phyloP scores from a whole-genome alignment of 306 rosid species.

The Vigna angularis region DNA sequence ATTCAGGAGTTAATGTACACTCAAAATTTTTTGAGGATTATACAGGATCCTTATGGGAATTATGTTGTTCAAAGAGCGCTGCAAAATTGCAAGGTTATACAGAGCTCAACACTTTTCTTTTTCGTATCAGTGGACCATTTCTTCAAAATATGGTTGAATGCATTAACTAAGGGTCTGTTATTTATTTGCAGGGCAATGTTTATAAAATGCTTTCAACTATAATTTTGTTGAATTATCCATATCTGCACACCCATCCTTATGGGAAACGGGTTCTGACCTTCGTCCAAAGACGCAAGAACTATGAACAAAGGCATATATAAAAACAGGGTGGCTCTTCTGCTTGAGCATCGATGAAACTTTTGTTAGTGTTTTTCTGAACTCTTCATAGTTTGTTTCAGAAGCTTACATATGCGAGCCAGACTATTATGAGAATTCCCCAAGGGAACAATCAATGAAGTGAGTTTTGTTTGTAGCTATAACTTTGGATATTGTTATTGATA shows the following conservation, averaged over 20 bases:
- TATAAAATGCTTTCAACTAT: not conserved
- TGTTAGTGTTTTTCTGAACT: too few relatives aligned
- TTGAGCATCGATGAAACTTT: not conserved
- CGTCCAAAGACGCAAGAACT: not conserved
- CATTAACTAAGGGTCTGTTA: not conserved
- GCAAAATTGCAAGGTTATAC: constrained; percentile 40
- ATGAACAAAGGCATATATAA: not conserved
- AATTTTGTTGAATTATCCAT: not conserved
- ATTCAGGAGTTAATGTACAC: constrained; percentile 41
- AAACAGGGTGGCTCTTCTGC: not conserved
- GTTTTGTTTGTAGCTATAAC: not conserved
- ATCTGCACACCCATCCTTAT: not conserved
- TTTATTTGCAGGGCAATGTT: not conserved
- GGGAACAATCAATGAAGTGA: not conserved
- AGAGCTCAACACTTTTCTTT: not conserved
- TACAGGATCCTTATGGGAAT: constrained; percentile 48
- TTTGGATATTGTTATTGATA: not conserved
- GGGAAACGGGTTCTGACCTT: constrained; percentile 19
- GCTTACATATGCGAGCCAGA: not conserved
- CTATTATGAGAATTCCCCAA: too few relatives aligned
- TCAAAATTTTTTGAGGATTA: constrained; percentile 26
- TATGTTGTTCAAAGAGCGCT: constrained; percentile 54
- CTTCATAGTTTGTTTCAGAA: not conserved
- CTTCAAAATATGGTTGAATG: not conserved
- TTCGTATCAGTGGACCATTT: not conserved